Base-by-base conservation (phyloP, 2,329 filamentous ascomycete species). In the Leptographium galeiforme region DNA sequence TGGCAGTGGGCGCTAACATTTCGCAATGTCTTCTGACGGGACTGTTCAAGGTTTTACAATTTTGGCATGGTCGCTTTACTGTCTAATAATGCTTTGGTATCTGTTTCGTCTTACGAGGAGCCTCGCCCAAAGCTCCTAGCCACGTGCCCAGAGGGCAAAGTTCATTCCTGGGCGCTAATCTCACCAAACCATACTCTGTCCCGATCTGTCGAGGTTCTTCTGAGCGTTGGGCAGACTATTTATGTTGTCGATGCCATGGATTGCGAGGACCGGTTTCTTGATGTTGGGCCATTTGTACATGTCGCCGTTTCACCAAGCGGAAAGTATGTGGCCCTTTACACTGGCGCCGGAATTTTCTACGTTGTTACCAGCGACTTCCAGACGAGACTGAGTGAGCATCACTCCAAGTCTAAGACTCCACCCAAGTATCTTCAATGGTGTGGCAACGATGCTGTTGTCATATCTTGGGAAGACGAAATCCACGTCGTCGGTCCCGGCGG, bases 391-490 rank as follows among this genome's bases (percentile, higher is more conserved):
- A 91, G 89, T 64, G 90, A 97, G 68, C 91, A 97, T 64, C 83
- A 95, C 62, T 91, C 90, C 1, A 84, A 84, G 60, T 90, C 88
- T 11, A 85, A 85, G 66, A 95, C 89, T 6, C 77, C 84, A 1
- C 93, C 93, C 4, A 85, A 88, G 61, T 88, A 93, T 58, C 77
- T 98, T 57, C 85, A 93, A 62, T 98, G 93, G 93, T 98, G 93
- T 66, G 93, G 93, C 6, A 91, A 93, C 62, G 91, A 97, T 67
- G 89, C 90, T 14, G 86, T 93, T 4, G 81, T 95, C 33, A 81
- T 98, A 61, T 90, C 90, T 0, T 98, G 93, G 93, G 93, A 97
- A 64, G 93, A 98, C 63, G 93, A 98, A 67, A 84, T 98, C 5
- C 93, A 96, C 63, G 77, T 98, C 33, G 85, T 98, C 56, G 93